Conservation (phyloP, 192 early-diverging fungal genomes). For the Backusella macrospora region DNA sequence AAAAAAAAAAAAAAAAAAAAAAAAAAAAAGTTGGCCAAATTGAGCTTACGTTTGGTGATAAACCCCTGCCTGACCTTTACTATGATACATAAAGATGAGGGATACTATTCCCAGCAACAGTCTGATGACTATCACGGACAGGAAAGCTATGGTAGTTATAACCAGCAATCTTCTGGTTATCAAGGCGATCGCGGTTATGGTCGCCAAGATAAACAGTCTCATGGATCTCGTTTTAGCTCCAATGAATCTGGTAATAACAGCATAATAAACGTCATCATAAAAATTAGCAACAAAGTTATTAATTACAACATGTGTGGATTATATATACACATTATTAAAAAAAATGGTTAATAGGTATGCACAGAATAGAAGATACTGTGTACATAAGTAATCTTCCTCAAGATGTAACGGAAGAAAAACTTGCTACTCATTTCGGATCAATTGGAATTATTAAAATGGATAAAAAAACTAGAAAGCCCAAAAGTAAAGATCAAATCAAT, state of each 20-base stretch:
- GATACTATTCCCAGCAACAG: constrained; percentile 7
- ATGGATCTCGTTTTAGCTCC: constrained; percentile 8
- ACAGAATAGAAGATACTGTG: constrained; percentile 59
- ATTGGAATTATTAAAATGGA: constrained; percentile 77
- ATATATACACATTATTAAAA: neutral
- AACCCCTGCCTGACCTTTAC: neutral
- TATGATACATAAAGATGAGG: constrained; percentile 4
- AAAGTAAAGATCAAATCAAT: constrained; percentile 47
- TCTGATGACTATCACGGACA: constrained; percentile 11
- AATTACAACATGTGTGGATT: neutral
- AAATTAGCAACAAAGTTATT: neutral
- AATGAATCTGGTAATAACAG: constrained; percentile 3
- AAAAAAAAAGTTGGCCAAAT: neutral
- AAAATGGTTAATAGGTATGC: constrained; percentile 8
- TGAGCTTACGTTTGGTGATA: neutral
- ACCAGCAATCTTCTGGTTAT: constrained; percentile 17
- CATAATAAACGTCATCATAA: neutral
- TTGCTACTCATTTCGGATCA: constrained; percentile 65
- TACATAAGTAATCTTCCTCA: constrained; percentile 69
- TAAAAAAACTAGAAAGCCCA: constrained; percentile 61
- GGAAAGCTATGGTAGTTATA: constrained; percentile 21
- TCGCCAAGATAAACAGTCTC: constrained; percentile 19
- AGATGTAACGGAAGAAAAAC: constrained; percentile 61
- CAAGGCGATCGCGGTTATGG: constrained; percentile 10
- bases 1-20: neutral